Evolutionary conservation across 345 rosid genomes (phyloP), one percentile per base, ranked within the genome.

Genomic region (Aethionema arabicum): DNA sequence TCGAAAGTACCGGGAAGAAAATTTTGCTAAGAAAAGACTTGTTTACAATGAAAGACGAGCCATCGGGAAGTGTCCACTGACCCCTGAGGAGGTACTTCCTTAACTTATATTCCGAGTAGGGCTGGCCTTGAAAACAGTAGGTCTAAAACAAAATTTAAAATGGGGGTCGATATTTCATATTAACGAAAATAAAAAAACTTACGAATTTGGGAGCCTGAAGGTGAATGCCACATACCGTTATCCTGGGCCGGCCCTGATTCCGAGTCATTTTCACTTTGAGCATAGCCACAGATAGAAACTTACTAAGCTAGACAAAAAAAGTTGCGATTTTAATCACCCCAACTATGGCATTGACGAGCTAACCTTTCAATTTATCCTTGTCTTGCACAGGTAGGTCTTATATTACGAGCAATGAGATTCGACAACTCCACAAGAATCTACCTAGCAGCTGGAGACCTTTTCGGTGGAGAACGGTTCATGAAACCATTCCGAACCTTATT

Each of bases 401-500:
- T 90, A 68, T 76, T 95, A 67, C 87, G 74, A 59, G 96, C 95
- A 50, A 80, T 90, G 95, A 89, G 88, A 16, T 95, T 95, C 54
- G 86, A 83, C 77, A 90, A 95, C 78, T 76, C 97, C 66, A 86
- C 97, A 48, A 75, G 86, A 71, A 86, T 95, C 76, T 88, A 84
- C 74, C 73, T 95, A 73, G 99, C 99, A 47, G 96, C 99, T 31
- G 97, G 99, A 53, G 95, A 90, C 43, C 72, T 95, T 59, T 90
- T 88, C 80, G 99, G 99, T 50, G 99, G 97, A 56, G 87, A 90
- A 70, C 63, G 78, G 65, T 95, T 87, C 68, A 85, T 90, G 95
- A 83, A 81, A 58, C 99, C 97, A 9, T 95, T 95, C 40, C 72
- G 85, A 61, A 63, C 76, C 15, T 67, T 90, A 40, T 93, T 93